Percentiles rank a stretch among this genome's conserved stretches.
phyloP scores from a whole-genome alignment of 2,329 filamentous ascomycete species.

The Zymoseptoria pseudotritici region DNA sequence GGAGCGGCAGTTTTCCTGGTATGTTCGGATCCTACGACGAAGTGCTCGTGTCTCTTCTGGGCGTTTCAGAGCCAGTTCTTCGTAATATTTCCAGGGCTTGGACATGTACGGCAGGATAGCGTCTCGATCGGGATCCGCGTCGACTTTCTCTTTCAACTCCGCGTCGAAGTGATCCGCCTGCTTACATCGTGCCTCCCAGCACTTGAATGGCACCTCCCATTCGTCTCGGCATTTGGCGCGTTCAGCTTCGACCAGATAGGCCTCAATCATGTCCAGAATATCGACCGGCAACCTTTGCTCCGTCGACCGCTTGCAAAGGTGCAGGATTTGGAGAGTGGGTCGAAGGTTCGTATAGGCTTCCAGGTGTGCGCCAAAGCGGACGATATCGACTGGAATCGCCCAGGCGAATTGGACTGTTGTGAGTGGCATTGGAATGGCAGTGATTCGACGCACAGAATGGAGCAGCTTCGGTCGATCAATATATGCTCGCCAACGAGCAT shows the following conservation, averaged over 20 bases:
- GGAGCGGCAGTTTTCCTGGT: too few species aligned
- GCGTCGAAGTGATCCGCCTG: constrained; percentile 2
- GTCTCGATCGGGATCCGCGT: not conserved
- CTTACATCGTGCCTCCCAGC: not conserved
- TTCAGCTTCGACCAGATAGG: not conserved
- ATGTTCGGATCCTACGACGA: too few species aligned
- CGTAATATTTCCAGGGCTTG: too few species aligned
- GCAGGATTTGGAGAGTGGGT: constrained; percentile 3
- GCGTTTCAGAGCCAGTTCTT: too few species aligned
- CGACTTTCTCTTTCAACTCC: not conserved
- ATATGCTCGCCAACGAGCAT: too few species aligned
- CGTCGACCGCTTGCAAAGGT: constrained; percentile 2
- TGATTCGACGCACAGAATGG: too few species aligned
- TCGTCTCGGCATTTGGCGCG: not conserved
- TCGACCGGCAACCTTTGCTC: constrained; percentile 7
- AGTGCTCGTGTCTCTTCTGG: too few species aligned
- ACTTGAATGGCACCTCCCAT: not conserved
- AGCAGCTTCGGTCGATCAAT: too few species aligned
- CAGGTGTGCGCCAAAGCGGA: constrained; percentile 4
- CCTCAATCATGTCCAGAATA: constrained; percentile 5
- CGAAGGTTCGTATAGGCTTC: constrained; percentile 8
- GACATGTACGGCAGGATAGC: not conserved
- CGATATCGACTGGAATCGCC: constrained; percentile 3
- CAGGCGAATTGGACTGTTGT: constrained; percentile 1
- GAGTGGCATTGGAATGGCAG: too few species aligned